phyloP scores from a whole-genome alignment of 768 basidiomycete genomes.

The Boletus reticuloceps region DNA sequence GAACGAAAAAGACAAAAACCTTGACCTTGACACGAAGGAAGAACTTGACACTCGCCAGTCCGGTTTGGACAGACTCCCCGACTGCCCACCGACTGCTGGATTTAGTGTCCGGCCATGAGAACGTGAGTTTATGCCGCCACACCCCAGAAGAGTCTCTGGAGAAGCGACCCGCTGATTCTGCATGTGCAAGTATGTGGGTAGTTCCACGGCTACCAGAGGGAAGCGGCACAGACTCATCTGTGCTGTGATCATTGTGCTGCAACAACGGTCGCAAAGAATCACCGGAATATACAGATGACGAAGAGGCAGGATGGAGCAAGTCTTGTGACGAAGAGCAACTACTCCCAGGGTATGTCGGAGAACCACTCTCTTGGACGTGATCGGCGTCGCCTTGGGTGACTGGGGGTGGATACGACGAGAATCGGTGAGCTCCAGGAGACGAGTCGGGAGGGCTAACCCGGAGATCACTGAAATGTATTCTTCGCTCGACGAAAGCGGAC shows the following conservation, averaged over 20 bases:
- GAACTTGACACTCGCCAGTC: slow-evolving; percentile 64
- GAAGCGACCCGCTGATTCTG: slow-evolving; percentile 60
- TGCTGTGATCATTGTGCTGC: slow-evolving; percentile 11
- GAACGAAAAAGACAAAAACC: slow-evolving; percentile 7
- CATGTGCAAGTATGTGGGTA: slow-evolving; percentile 52
- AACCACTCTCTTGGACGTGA: slow-evolving; percentile 19
- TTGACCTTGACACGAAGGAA: slow-evolving; percentile 66
- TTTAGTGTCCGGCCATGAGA: slow-evolving; percentile 71
- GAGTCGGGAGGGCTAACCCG: slow-evolving; percentile 24
- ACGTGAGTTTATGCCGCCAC: slow-evolving; percentile 62
- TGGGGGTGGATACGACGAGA: slow-evolving; percentile 15
- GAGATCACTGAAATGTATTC: slow-evolving; percentile 57
- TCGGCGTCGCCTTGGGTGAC: slow-evolving; percentile 30
- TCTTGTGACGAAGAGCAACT: slow-evolving; percentile 21
- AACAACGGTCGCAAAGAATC: slow-evolving; percentile 28
- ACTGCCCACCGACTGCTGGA: slow-evolving; percentile 73
- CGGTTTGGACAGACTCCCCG: slow-evolving; percentile 72
- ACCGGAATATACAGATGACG: slow-evolving; percentile 23
- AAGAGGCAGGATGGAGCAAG: slow-evolving; percentile 14
- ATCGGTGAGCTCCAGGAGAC: slow-evolving; percentile 17
- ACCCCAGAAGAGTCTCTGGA: slow-evolving; percentile 53
- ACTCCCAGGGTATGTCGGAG: slow-evolving; percentile 6
- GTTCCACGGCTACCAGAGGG: slow-evolving; percentile 31
- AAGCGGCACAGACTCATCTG: slow-evolving; percentile 11
- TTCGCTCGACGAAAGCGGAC: slow-evolving; percentile 65